Percentiles rank a stretch among this genome's conserved stretches.
Evolutionary conservation across 345 rosid species (phyloP).

Genomic region (Hypericum androsaemum): DNA sequence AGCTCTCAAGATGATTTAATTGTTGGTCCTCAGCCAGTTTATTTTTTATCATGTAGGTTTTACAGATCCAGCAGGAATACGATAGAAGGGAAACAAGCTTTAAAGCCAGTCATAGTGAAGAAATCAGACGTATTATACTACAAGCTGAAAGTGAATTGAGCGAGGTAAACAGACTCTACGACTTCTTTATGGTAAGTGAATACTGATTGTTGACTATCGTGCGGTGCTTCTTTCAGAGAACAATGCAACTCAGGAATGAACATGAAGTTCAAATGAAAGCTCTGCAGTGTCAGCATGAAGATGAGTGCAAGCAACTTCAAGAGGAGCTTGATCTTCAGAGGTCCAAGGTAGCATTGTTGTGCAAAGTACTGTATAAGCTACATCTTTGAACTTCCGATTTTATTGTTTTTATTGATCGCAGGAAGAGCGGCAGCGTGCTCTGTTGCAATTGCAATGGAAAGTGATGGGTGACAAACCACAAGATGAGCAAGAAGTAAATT

Average conservation of each 20-base stretch:
- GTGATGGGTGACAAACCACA: conserved; percentile 75
- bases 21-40: conserved; percentile 9
- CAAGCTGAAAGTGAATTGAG: conserved; percentile 60
- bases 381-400: not conserved
- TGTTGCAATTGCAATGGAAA: conserved; percentile 85
- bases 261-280: conserved; percentile 64
- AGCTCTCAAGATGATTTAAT: not conserved
- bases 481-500: conserved; percentile 71
- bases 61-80: conserved; percentile 41
- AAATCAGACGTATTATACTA: conserved; percentile 51
- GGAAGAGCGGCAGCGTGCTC: conserved; percentile 83
- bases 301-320: conserved; percentile 51
- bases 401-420: conserved; percentile 19
- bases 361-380: conserved; percentile 9
- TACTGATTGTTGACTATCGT: not conserved
- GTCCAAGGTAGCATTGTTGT: conserved; percentile 39
- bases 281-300: conserved; percentile 11
- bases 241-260: conserved; percentile 44
- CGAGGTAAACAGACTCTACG: conserved; percentile 34
- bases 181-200: not conserved
- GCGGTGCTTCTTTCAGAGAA: conserved; percentile 33
- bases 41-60: conserved; percentile 26
- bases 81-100: conserved; percentile 49
- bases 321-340: conserved; percentile 67
- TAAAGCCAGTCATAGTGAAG: conserved; percentile 50